Evolutionary conservation across 257 asterid genomes (phyloP).

Genomic region (Solanum lignicaule): DNA sequence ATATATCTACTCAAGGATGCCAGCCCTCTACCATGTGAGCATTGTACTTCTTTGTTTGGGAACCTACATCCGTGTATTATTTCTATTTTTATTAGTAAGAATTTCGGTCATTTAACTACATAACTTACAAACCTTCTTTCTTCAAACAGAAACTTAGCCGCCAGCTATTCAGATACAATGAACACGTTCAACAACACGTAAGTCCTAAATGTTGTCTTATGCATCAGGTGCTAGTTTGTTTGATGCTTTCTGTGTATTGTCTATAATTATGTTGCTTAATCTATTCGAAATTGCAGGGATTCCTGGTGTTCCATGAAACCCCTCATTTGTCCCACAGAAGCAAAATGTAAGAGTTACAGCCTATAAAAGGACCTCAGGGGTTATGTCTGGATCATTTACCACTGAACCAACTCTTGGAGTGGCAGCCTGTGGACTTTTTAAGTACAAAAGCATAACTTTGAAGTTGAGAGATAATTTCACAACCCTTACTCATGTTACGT

Average conservation of each 20-base stretch:
- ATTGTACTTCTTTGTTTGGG: background rate
- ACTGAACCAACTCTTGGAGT: background rate
- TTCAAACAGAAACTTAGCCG: conserved; percentile 55
- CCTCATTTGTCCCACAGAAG: conserved; percentile 44
- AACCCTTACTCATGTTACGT: background rate
- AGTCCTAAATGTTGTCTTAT: conserved; percentile 17
- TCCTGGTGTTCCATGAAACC: conserved; percentile 65
- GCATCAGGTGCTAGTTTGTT: background rate
- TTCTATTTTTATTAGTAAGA: background rate
- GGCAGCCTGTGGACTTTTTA: background rate
- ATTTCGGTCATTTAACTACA: background rate
- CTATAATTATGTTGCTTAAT: background rate
- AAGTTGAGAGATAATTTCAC: background rate
- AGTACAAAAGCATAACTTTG: background rate
- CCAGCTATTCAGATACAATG: conserved; percentile 50
- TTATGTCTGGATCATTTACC: background rate
- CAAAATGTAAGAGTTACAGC: conserved; percentile 30
- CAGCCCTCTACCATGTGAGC: conserved; percentile 40
- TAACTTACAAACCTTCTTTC: conserved; percentile 2
- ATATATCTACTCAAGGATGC: conserved; percentile 24
- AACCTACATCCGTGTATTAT: background rate
- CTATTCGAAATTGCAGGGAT: conserved; percentile 14
- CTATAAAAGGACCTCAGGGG: background rate
- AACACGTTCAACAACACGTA: conserved; percentile 29
- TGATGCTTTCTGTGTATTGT: background rate